Evolutionary conservation across 352 stramenopile species (phyloP), one percentile per base, ranked within the genome.

Genomic region (Phytophthora syringae): DNA sequence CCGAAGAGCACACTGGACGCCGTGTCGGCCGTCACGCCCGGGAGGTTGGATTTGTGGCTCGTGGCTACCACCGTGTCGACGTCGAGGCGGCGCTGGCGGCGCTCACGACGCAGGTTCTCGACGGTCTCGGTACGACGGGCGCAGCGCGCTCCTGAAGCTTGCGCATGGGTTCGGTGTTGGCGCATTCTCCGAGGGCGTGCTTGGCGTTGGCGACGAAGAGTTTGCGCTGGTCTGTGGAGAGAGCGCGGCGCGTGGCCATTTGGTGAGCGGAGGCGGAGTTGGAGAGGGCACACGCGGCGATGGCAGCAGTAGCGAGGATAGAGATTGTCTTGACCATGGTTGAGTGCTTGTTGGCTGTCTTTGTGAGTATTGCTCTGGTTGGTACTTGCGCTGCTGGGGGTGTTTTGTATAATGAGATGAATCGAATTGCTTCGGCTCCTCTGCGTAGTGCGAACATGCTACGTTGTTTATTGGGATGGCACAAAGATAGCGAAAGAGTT

Each of bases 101-200:
- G 44, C 5, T 70, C 30, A 48, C 56, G 32, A 18, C 55, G 67
- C 4, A 69, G 20, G 2, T 54, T 60, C 12, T 60, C 51, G 32
- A 75, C 34, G 11, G 52, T 40, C 47, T 57, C 42, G n/a, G 50
- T 36, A 18, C 61, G 61, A 13, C 55, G 55, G 6, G 22, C 13
- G 50, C 53, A 22, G 62, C 61, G 7, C 52, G 62, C 15, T 69
- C 62, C 10, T 65, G 61, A 5, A 69, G 62, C 20, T 43, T 52
- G 4, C 62, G 67, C 1, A 32, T 39, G 21, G 51, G 22, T 16
- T 25, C 24, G 6, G 52, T 36, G 22, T 40, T 30, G 1, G 36
- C 16, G 34, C 57, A 76, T 4, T 48, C 24, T 9, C 40, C 15
- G 7, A 76, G 30, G 3, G 51, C 9, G 2, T 34, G 7, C 39